phyloP scores from a whole-genome alignment of 768 basidiomycete genomes.

The Pilatotrama ljubarskyi region DNA sequence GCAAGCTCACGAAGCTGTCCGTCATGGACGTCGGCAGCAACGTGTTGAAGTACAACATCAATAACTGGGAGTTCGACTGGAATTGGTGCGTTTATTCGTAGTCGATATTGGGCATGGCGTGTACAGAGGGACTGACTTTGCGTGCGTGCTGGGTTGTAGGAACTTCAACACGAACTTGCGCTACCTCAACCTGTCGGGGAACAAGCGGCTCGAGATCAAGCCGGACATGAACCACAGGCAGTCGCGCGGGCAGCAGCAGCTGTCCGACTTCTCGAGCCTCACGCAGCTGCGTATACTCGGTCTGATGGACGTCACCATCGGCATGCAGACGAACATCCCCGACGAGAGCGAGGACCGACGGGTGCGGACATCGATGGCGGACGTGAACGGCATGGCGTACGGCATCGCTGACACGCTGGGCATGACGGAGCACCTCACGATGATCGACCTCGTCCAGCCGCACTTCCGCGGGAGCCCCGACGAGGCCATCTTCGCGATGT shows the following conservation, averaged over 20 bases:
- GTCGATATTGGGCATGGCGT: too few species aligned
- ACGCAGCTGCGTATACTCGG: constrained; percentile 84
- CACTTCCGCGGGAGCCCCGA: constrained; percentile 75
- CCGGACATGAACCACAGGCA: constrained; percentile 46
- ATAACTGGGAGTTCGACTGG: constrained; percentile 99
- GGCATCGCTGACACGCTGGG: constrained; percentile 95
- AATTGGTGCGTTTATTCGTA: constrained; percentile 86
- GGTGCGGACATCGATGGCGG: constrained; percentile 86
- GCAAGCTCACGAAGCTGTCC: constrained; percentile 73
- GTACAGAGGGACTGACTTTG: too few species aligned
- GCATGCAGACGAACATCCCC: constrained; percentile 60
- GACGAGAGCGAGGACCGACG: constrained; percentile 88
- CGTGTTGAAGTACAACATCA: constrained; percentile 92
- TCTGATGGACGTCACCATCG: constrained; percentile 92
- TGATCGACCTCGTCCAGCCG: constrained; percentile 91
- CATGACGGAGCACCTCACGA: constrained; percentile 71
- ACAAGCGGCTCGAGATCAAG: constrained; percentile 95
- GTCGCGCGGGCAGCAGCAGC: constrained; percentile 25
- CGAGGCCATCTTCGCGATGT: constrained; percentile 95
- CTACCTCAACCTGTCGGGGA: constrained; percentile 96
- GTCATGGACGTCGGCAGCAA: constrained; percentile 95
- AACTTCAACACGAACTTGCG: constrained; percentile 93
- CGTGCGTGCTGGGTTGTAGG: too few species aligned
- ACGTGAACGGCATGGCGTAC: constrained; percentile 90
- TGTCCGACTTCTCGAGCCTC: constrained; percentile 89